These are phyloP conservation scores for Exobasidium rhododendri DNA, from an alignment of 1,284 basidiomycete species.

Conservation along the genomic window DNA sequence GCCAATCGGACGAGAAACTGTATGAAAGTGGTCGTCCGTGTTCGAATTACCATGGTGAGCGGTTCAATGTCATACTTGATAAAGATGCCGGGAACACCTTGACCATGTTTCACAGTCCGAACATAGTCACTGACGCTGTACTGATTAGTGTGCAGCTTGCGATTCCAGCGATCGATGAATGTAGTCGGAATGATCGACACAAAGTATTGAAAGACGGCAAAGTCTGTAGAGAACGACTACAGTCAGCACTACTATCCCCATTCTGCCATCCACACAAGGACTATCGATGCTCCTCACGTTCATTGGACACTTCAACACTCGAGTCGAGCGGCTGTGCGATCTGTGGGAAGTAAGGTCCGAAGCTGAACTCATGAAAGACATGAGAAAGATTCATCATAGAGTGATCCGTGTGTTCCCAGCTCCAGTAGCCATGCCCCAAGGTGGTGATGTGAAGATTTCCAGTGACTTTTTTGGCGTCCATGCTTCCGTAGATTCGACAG, in stretches of 20 bases:
- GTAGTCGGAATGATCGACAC: constrained; percentile 90
- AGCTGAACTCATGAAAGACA: constrained; percentile 92
- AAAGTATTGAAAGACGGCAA: constrained; percentile 77
- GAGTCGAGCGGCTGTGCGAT: constrained; percentile 86
- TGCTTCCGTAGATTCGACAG: constrained; percentile 79
- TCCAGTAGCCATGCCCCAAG: constrained; percentile 87
- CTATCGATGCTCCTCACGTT: constrained; percentile 63
- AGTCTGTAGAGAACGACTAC: constrained; percentile 18
- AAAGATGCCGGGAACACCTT: constrained; percentile 67
- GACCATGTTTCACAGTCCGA: constrained; percentile 70
- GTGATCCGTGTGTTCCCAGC: constrained; percentile 81
- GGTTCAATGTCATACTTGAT: constrained; percentile 82
- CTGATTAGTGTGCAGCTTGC: constrained; percentile 72
- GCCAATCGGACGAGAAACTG: constrained; percentile 76
- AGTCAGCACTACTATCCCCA: too few species aligned
- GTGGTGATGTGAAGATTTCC: constrained; percentile 67
- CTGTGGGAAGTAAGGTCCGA: constrained; percentile 91
- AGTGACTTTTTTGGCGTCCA: constrained; percentile 85
- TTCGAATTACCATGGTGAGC: constrained; percentile 75
- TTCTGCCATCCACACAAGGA: too few species aligned
- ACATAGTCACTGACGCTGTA: constrained; percentile 94
- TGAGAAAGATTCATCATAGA: constrained; percentile 94
- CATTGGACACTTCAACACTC: constrained; percentile 69
- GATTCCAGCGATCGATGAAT: constrained; percentile 70
- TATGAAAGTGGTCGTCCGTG: constrained; percentile 75